Percentiles rank a stretch among this genome's conserved stretches.
Evolutionary conservation across 2,329 filamentous ascomycete genomes (phyloP).

Genomic region (Paecilomyces sp.): DNA sequence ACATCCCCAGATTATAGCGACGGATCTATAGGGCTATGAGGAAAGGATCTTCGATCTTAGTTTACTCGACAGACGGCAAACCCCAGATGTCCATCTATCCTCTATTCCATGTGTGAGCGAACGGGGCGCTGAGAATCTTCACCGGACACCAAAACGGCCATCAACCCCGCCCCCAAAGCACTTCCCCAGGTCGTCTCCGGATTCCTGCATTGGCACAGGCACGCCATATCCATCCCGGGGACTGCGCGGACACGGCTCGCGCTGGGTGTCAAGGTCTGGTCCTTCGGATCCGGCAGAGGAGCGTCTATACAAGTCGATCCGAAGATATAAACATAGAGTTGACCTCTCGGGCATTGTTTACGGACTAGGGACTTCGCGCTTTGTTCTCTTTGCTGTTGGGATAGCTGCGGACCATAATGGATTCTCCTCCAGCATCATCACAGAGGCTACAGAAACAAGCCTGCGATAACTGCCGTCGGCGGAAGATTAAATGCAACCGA

Average conservation of each 20-base stretch:
- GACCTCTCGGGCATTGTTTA: neutral
- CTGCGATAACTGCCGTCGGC: slow-evolving; percentile 34
- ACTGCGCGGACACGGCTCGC: neutral
- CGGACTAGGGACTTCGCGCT: neutral
- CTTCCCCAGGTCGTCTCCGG: neutral
- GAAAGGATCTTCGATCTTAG: neutral
- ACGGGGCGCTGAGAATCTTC: neutral
- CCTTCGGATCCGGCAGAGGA: neutral
- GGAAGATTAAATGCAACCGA: slow-evolving; percentile 38
- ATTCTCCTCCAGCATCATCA: slow-evolving; percentile 5
- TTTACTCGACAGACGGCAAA: neutral
- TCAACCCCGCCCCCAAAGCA: neutral
- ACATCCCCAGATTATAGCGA: neutral
- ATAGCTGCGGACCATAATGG: neutral
- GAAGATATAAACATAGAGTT: neutral
- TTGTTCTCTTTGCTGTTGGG: neutral
- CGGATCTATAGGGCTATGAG: neutral
- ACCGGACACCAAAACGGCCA: neutral
- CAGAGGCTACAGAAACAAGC: slow-evolving; percentile 26
- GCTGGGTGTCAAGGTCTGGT: neutral
- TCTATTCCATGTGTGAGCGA: neutral
- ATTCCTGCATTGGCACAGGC: neutral
- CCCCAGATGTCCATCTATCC: neutral
- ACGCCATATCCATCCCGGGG: neutral
- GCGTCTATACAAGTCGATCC: neutral